Base-by-base conservation (phyloP, 768 basidiomycete genomes). In the Termitomyces sp. region DNA sequence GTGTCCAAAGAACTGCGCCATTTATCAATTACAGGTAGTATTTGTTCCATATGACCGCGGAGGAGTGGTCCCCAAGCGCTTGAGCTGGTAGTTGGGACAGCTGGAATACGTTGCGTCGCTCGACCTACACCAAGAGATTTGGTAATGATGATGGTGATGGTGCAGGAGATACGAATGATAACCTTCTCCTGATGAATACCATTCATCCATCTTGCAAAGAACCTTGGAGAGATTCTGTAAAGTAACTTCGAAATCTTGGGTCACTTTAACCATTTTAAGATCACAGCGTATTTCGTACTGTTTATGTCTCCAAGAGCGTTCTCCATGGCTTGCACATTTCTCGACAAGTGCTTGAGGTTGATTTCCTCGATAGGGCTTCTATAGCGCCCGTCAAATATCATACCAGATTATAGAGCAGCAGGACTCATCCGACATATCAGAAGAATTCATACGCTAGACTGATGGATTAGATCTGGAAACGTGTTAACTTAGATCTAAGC, bases 31-130 rank as follows among this genome's bases (percentile, higher is more conserved):
- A 57, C 51, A 5, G 62, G 60, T 47, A n/a, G 26, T 0, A 54
- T 54, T n/a, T 62, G 53, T 8, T 58, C 60, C 35, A 62, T 42
- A n/a, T 36, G 54, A n/a, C 45, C 60, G 8, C 46, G 28, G 2
- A 60, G 50, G 13, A 64, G 48, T 3, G 63, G 58, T 20, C 45
- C 50, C 63, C 63, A 64, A 16, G 56, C 63, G 33, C 62, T 63
- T 7, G 53, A 55, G 38, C 59, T 60, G 7, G 53, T 53, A 8
- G 53, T 46, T 13, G 62, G 53, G 16, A 60, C 59, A 36, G 42
- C 13, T 13, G 54, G 53, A 22, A 20, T 26, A 26, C 7, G 14
- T 18, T 46, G 24, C 3, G 45, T 28, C 13, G 45, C 13, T 24
- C 45, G 45, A 9, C 43, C 43, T 44, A 12, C 10, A 12, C 42